Conservation (phyloP, 2,329 filamentous ascomycete species). For the Botryotinia convoluta region DNA sequence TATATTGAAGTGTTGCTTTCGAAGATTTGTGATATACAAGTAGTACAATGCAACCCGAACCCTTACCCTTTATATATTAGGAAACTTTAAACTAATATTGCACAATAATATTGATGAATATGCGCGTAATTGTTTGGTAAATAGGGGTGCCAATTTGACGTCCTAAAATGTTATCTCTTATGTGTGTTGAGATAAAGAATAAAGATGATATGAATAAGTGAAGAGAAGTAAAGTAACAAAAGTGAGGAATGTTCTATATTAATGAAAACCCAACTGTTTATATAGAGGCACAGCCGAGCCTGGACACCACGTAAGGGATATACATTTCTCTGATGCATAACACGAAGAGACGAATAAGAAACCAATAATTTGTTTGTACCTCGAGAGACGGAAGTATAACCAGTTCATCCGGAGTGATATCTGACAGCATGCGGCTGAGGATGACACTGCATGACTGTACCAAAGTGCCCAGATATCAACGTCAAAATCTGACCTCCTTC, state of each 20-base stretch:
- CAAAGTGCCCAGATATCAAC: not conserved
- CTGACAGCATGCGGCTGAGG: not conserved
- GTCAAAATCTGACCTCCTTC: not conserved
- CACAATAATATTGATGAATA: not conserved
- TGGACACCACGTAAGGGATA: not conserved
- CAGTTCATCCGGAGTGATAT: not conserved
- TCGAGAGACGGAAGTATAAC: not conserved
- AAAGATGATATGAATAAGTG: not conserved
- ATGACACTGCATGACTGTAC: slow-evolving; percentile 4
- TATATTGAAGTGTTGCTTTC: not conserved
- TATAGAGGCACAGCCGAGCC: not conserved
- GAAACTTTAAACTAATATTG: not conserved
- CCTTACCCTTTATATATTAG: no score
- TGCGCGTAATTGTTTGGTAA: not conserved
- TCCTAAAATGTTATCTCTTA: not conserved
- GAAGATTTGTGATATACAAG: not conserved
- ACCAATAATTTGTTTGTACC: not conserved
- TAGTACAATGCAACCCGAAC: no score
- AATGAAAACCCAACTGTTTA: not conserved
- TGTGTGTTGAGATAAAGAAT: not conserved
- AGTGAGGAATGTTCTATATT: not conserved
- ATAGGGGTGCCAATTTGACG: not conserved
- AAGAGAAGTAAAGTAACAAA: not conserved
- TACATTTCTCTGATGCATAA: not conserved
- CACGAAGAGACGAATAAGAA: not conserved